These are phyloP conservation scores for Tolypocladium amazonense DNA, from an alignment of 2,329 filamentous ascomycete species.

Conservation along the genomic window DNA sequence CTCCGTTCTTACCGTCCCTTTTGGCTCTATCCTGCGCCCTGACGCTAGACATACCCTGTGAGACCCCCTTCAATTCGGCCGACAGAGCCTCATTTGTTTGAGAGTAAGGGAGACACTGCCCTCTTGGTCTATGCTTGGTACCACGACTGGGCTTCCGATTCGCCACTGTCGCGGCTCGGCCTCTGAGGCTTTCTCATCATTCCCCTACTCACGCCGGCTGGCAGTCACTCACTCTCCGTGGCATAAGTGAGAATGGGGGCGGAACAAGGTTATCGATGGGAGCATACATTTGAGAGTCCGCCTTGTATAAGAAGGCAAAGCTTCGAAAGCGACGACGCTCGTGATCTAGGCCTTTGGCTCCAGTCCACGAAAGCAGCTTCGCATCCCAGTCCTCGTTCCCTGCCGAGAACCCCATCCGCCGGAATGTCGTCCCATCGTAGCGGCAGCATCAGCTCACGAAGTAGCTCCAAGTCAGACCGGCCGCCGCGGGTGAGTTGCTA, in stretches of 20 bases:
- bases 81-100: neutral
- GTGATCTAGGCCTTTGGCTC: neutral
- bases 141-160: neutral
- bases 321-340: neutral
- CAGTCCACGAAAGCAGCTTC: neutral
- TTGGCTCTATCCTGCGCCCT: neutral
- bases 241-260: neutral
- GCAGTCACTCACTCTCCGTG: neutral
- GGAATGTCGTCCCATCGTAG: constrained; percentile 5
- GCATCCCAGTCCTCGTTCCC: neutral
- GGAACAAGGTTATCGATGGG: neutral
- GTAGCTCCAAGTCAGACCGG: constrained; percentile 2
- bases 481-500: neutral
- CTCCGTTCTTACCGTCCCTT: neutral
- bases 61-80: neutral
- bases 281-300: neutral
- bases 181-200: neutral
- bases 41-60: neutral
- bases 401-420: neutral
- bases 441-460: constrained; percentile 3
- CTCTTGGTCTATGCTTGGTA: neutral
- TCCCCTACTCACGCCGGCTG: neutral
- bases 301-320: neutral
- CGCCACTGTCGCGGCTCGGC: neutral
- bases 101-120: neutral